Evolutionary conservation across 164 flowering plant species (phyloP).

Genomic region (Chimonanthus praecox): DNA sequence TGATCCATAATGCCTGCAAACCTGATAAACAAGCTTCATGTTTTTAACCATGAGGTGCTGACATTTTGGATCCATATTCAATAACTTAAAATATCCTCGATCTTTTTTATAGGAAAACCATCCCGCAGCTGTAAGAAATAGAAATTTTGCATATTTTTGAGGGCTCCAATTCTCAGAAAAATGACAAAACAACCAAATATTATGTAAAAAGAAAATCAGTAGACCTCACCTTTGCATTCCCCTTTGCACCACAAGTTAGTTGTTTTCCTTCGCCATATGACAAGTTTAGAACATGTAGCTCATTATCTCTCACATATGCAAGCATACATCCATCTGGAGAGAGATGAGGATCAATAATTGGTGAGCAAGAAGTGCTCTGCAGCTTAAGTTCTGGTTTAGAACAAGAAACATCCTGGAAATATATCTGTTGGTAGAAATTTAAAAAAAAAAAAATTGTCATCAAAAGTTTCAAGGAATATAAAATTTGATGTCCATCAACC

Average conservation of each 20-base stretch:
- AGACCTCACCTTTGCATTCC: slow-evolving; percentile 45
- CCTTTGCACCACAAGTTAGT: slow-evolving; percentile 60
- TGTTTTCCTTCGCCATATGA: slow-evolving; percentile 42
- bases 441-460: slow-evolving; percentile 6
- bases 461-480: background rate
- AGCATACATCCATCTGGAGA: slow-evolving; percentile 92
- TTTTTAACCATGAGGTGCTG: background rate
- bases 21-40: background rate
- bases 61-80: background rate
- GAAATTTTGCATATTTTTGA: background rate
- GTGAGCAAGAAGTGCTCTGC: slow-evolving; percentile 53
- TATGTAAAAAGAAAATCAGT: background rate
- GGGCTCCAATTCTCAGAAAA: background rate
- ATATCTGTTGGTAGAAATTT: slow-evolving; percentile 44
- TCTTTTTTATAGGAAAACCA: background rate
- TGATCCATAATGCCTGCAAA: background rate
- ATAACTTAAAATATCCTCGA: background rate
- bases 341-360: slow-evolving; percentile 83
- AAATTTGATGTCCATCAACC: background rate
- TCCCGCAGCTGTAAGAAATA: background rate
- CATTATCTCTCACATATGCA: slow-evolving; percentile 64
- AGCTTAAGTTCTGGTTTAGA: slow-evolving; percentile 64
- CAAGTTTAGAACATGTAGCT: slow-evolving; percentile 62
- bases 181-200: no score
- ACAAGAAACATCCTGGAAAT: slow-evolving; percentile 53